Percentiles rank a stretch among this genome's conserved stretches.
These are phyloP conservation scores for Dactylonectria macrodidyma DNA, from an alignment of 2,329 filamentous ascomycete genomes.

Conservation along the genomic window DNA sequence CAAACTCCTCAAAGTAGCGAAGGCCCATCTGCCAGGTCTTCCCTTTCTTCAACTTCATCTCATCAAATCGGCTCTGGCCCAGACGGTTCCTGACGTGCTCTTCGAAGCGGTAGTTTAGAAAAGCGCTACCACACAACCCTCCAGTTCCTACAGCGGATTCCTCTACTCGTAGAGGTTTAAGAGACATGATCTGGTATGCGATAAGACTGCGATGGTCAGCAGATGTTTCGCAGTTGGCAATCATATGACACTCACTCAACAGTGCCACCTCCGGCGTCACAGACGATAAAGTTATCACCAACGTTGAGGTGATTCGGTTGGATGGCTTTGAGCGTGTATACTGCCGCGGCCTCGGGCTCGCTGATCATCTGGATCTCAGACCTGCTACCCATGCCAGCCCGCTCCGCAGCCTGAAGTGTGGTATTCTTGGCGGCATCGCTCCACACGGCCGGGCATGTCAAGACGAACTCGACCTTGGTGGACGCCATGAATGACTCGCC, in stretches of 20 bases:
- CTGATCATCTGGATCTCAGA: conserved; percentile 84
- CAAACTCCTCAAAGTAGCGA: conserved; percentile 86
- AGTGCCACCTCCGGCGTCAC: conserved; percentile 74
- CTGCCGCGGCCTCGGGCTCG: conserved; percentile 84
- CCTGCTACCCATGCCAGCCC: conserved; percentile 81
- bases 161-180: conserved; percentile 80
- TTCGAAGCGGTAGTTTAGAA: conserved; percentile 86
- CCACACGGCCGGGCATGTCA: conserved; percentile 89
- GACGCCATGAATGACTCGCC: conserved; percentile 84
- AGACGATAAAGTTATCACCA: conserved; percentile 76
- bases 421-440: conserved; percentile 89
- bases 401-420: conserved; percentile 82
- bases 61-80: conserved; percentile 76
- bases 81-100: conserved; percentile 80
- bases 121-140: conserved; percentile 82
- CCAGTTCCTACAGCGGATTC: conserved; percentile 87
- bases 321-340: conserved; percentile 85
- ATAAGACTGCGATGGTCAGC: conserved; percentile 69
- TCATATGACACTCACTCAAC: conserved; percentile 69
- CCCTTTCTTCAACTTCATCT: conserved; percentile 83
- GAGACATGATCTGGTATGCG: conserved; percentile 83
- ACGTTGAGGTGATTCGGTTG: conserved; percentile 81
- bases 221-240: neutral
- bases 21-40: conserved; percentile 87
- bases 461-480: conserved; percentile 83